Conservation (phyloP, 2,329 filamentous ascomycete genomes). For the Paecilomyces variotii region DNA sequence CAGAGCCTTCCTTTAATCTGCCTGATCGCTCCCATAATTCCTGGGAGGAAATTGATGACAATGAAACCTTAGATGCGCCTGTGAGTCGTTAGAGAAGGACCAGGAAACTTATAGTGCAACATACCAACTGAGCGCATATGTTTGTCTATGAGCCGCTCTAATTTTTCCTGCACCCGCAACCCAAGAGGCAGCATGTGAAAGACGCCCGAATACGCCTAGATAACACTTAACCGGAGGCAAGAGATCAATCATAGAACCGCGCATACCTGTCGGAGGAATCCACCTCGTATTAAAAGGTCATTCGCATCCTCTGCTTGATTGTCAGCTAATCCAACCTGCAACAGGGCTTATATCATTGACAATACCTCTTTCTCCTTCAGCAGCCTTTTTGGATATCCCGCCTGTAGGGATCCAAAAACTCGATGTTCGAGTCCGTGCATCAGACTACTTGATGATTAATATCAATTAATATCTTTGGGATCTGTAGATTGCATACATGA, state of each 20-base stretch:
- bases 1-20: slow-evolving; percentile 67
- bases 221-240: background rate
- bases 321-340: background rate
- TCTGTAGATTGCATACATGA: slow-evolving; percentile 25
- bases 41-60: slow-evolving; percentile 81
- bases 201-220: slow-evolving; percentile 72
- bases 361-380: slow-evolving; percentile 39
- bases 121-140: slow-evolving; percentile 72
- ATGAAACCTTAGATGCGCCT: slow-evolving; percentile 70
- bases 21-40: slow-evolving; percentile 75
- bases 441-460: slow-evolving; percentile 32
- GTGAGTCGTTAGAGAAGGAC: slow-evolving; percentile 6
- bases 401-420: slow-evolving; percentile 73
- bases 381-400: slow-evolving; percentile 51
- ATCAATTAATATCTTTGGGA: background rate
- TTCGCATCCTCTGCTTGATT: slow-evolving; percentile 48
- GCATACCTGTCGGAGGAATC: slow-evolving; percentile 63
- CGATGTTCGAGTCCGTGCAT: slow-evolving; percentile 57
- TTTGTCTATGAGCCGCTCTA: slow-evolving; percentile 77
- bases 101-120: slow-evolving; percentile 6
- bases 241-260: background rate
- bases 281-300: slow-evolving; percentile 59
- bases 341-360: background rate
- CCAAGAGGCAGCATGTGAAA: slow-evolving; percentile 90
- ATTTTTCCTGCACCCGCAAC: slow-evolving; percentile 76